Base-by-base conservation (phyloP, 495 filamentous ascomycete species). In the Tetracladium marchalianum region DNA sequence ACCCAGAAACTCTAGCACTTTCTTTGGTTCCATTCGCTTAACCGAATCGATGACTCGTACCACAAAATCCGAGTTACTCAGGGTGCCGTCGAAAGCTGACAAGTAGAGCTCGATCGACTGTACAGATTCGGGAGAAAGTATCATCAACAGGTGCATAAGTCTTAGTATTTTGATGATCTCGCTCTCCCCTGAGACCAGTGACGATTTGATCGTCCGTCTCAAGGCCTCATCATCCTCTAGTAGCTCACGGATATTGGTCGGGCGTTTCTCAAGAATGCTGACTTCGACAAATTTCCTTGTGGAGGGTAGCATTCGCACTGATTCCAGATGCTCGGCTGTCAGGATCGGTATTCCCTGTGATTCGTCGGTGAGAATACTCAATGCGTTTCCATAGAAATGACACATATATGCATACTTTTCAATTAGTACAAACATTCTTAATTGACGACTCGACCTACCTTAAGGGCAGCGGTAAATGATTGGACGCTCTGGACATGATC, bases 321-420 rank as follows among this genome's bases (percentile, higher is more conserved):
- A 84, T 56, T 94, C 81, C 37, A 82, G 69, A 49, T 92, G 80
- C 27, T 81, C 71, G 7, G 63, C 54, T 40, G 77, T 66, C 16
- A 79, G 40, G 0, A 73, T 47, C 5, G 52, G 32, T 1, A 59
- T 12, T 2, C n/a, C 12, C 5, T 19, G 39, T 56, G 56, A 6
- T 74, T 11, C 10, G 44, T 47, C 15, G 13, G 76, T 68, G 32
- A 94, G 66, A 13, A 87, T 64, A 36, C 85, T 84, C n/a, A 95
- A 65, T 0, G 86, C 77, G 60, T 97, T 95, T 35, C 85, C 85
- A 58, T 90, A 97, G 61, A 94, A 96, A 61, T 95, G 87, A 24
- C 83, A 87, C 90, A 98, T 96, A 53, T 92, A 90, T 11, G 81
- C 78, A 64, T 96, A 96, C 84, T 93, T 51, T 11, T 41, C 10